Conservation (phyloP, 2,329 filamentous ascomycete species). For the Amylocarpus encephaloides region DNA sequence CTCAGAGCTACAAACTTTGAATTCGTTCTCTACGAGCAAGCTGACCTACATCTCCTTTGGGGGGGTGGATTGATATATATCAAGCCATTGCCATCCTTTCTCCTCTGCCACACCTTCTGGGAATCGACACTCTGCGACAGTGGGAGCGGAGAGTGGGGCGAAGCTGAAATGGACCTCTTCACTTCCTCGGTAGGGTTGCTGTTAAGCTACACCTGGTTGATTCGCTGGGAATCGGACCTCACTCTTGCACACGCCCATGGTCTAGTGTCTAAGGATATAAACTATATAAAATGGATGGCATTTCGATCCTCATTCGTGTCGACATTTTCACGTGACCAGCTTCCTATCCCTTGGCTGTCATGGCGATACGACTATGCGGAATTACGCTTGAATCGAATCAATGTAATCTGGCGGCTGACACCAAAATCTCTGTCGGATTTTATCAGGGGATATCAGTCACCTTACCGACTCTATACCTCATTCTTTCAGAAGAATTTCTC, state of each 20-base stretch:
- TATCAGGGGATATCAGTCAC: slow-evolving; percentile 10
- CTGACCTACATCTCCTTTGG: slow-evolving; percentile 34
- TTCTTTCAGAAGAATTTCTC: slow-evolving; percentile 40
- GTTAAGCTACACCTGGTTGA: slow-evolving; percentile 30
- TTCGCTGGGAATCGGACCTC: slow-evolving; percentile 33
- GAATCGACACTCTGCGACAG: slow-evolving; percentile 2
- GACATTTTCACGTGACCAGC: slow-evolving; percentile 6
- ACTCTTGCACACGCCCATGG: slow-evolving; percentile 28
- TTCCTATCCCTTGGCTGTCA: slow-evolving; percentile 18
- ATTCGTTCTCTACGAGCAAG: slow-evolving; percentile 32
- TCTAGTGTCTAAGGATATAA: slow-evolving; percentile 24
- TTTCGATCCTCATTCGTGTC: slow-evolving; percentile 17
- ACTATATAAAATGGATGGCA: slow-evolving; percentile 22
- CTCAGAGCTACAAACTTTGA: slow-evolving; percentile 27
- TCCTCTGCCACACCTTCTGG: slow-evolving; percentile 28
- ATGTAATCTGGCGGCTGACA: slow-evolving; percentile 18
- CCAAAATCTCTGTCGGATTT: not conserved
- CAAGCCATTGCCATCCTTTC: slow-evolving; percentile 31
- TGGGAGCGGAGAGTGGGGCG: not conserved
- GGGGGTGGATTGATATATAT: slow-evolving; percentile 27
- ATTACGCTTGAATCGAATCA: slow-evolving; percentile 31
- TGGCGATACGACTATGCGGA: slow-evolving; percentile 33
- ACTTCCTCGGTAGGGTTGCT: slow-evolving; percentile 29
- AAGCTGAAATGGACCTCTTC: not conserved
- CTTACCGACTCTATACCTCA: slow-evolving; percentile 31